These are phyloP conservation scores for Lentinula sp. DNA, from an alignment of 768 basidiomycete genomes.

Conservation along the genomic window DNA sequence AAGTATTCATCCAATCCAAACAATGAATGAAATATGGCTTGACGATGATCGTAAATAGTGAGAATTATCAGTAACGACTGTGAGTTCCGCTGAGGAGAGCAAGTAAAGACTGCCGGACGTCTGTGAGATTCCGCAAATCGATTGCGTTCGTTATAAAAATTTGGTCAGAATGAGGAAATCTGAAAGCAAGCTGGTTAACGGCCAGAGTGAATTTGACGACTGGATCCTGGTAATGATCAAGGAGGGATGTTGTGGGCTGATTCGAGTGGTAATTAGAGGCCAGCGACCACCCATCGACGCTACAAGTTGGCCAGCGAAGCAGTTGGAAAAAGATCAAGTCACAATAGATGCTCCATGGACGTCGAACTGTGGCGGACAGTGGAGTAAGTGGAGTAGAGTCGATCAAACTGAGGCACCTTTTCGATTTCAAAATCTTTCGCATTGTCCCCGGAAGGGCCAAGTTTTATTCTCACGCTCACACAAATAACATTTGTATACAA, in stretches of 20 bases:
- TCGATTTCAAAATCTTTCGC: not conserved
- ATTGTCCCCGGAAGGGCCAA: not conserved
- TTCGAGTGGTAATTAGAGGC: not conserved
- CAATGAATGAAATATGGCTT: not conserved
- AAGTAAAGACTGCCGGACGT: constrained; percentile 2
- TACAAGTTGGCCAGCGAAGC: not conserved
- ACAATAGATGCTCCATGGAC: not conserved
- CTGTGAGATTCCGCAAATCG: not conserved
- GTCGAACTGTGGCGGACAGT: not conserved
- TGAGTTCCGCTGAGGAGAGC: not conserved
- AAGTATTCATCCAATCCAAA: not conserved
- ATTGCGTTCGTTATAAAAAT: not conserved
- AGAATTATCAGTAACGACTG: not conserved
- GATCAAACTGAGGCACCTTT: not conserved
- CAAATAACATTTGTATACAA: not conserved
- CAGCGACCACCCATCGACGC: not conserved
- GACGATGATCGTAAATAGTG: not conserved
- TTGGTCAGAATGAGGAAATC: not conserved
- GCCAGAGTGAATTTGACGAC: not conserved
- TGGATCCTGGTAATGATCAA: not conserved
- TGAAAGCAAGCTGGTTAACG: not conserved
- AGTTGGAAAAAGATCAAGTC: not conserved
- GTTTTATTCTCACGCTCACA: not conserved
- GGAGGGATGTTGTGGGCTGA: not conserved
- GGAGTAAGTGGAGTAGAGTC: not conserved